A percentile compares a stretch with the other conserved stretches of the same genome.
Conservation (phyloP, 2,329 filamentous ascomycete genomes). For the Diplodia seriata region DNA sequence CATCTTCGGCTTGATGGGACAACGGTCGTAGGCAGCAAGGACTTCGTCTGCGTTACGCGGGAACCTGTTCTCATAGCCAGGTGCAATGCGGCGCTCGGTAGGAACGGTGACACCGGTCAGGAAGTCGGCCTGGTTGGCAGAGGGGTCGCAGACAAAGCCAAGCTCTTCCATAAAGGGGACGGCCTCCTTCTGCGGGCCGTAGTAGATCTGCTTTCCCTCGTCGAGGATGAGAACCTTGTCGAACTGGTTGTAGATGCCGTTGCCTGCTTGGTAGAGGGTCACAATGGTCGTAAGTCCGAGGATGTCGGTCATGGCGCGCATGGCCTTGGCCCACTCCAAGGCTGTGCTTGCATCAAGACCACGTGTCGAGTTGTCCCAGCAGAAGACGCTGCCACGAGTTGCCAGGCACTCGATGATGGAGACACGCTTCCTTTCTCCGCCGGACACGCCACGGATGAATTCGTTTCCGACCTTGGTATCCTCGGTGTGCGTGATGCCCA, state of each 20-base stretch:
- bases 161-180: constrained; percentile 70
- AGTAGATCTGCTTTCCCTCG: constrained; percentile 78
- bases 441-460: constrained; percentile 74
- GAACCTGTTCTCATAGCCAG: constrained; percentile 50
- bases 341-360: constrained; percentile 83
- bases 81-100: constrained; percentile 50
- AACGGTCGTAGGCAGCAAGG: constrained; percentile 57
- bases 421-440: constrained; percentile 77
- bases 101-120: constrained; percentile 72
- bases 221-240: constrained; percentile 78
- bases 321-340: constrained; percentile 76
- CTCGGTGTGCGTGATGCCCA: constrained; percentile 59
- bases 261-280: constrained; percentile 64
- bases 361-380: constrained; percentile 69
- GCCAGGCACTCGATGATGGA: constrained; percentile 71
- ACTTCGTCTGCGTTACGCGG: constrained; percentile 55
- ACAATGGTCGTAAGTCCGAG: constrained; percentile 73
- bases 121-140: constrained; percentile 74
- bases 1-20: constrained; percentile 59
- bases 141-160: constrained; percentile 69
- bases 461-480: constrained; percentile 73
- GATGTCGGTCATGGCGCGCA: constrained; percentile 82
- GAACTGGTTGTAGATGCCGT: constrained; percentile 66
- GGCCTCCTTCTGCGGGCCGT: constrained; percentile 66
- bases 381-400: constrained; percentile 63